phyloP scores from a whole-genome alignment of 2,329 filamentous ascomycete species.

The Cercospora sojina region DNA sequence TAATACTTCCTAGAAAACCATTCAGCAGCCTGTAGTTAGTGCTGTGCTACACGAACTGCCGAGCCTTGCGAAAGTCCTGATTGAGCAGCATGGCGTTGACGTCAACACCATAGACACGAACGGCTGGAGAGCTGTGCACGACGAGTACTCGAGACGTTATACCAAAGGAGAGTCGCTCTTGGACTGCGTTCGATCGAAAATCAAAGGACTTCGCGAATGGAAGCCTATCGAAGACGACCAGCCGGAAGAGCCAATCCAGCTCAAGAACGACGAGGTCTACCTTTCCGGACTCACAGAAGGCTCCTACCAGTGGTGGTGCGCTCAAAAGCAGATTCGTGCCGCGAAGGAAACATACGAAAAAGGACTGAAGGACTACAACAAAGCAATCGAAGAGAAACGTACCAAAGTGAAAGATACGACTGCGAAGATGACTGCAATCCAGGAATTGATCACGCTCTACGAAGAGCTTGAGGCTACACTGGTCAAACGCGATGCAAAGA shows the following conservation, averaged over 20 bases:
- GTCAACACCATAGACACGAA: constrained; percentile 57
- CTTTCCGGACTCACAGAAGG: constrained; percentile 52
- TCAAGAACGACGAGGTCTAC: constrained; percentile 51
- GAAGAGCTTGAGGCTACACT: constrained; percentile 57
- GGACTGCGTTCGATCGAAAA: constrained; percentile 58
- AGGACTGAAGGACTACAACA: constrained; percentile 36
- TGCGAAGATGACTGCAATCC: constrained; percentile 59
- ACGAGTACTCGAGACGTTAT: constrained; percentile 41
- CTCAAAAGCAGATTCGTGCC: constrained; percentile 42
- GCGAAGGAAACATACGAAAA: constrained; percentile 43
- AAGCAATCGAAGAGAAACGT: constrained; percentile 19
- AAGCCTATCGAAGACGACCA: constrained; percentile 40
- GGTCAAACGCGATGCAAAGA: constrained; percentile 61
- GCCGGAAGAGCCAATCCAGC: constrained; percentile 31
- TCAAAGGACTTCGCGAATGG: constrained; percentile 53
- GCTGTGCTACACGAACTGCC: constrained; percentile 56
- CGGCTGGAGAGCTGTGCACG: constrained; percentile 34
- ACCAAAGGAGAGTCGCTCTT: constrained; percentile 54
- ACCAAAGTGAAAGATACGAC: constrained; percentile 35
- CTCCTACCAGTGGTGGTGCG: constrained; percentile 62
- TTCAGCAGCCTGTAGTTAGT: constrained; percentile 65
- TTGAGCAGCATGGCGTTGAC: constrained; percentile 60
- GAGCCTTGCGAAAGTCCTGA: constrained; percentile 57
- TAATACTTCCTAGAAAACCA: constrained; percentile 30
- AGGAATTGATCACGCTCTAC: constrained; percentile 53